Evolutionary conservation across 169 alveolate genomes (phyloP).

Genomic region (Plasmodium sp.): DNA sequence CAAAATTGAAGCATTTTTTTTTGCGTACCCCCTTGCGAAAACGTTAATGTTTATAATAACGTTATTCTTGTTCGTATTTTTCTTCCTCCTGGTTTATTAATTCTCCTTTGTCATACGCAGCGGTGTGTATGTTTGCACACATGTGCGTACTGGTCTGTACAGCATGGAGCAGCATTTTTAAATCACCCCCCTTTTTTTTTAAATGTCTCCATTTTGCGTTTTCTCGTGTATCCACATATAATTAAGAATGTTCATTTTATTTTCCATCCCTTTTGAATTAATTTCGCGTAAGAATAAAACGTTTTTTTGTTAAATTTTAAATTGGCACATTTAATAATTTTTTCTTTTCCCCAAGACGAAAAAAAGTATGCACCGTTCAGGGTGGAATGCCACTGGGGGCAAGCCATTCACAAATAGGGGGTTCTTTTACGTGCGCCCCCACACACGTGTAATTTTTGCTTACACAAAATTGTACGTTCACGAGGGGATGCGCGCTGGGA

Average conservation of each 20-base stretch:
- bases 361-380: slow-evolving; percentile 3
- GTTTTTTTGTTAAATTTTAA: slow-evolving; percentile 35
- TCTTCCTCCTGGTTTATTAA: neutral
- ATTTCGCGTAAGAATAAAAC: slow-evolving; percentile 17
- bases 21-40: neutral
- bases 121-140: slow-evolving; percentile 3
- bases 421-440: neutral
- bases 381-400: neutral
- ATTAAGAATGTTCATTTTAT: slow-evolving; percentile 17
- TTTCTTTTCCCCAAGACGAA: neutral
- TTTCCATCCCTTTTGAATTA: neutral
- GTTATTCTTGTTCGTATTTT: neutral
- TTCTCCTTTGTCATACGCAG: neutral
- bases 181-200: neutral
- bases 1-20: neutral
- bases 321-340: slow-evolving; percentile 10
- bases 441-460: neutral
- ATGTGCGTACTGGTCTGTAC: neutral
- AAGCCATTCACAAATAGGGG: neutral
- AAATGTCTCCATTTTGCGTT: neutral
- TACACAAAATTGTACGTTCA: neutral
- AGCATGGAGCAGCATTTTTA: neutral
- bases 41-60: neutral
- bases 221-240: neutral
- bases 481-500: neutral